These are phyloP conservation scores for Tulasnella sp. DNA, from an alignment of 768 basidiomycete species.

Conservation along the genomic window DNA sequence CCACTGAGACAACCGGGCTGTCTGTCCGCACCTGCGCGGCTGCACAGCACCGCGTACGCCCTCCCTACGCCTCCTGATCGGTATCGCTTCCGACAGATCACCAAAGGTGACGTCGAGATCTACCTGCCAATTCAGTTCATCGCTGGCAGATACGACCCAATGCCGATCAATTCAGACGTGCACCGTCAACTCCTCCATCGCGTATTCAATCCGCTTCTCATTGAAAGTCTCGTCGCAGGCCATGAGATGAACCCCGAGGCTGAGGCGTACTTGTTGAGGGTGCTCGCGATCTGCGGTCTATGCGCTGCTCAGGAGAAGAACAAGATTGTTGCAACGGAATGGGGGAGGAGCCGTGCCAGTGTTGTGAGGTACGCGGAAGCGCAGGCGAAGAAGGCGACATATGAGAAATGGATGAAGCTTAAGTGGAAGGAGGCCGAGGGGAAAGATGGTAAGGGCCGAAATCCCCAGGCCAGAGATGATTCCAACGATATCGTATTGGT, in stretches of 20 bases:
- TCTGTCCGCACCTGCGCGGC: too few relatives aligned
- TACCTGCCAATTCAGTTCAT: constrained; percentile 14
- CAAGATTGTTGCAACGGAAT: not conserved
- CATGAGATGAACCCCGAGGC: not conserved
- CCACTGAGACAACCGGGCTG: too few relatives aligned
- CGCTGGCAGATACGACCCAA: constrained; percentile 19
- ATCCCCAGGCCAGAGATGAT: too few relatives aligned
- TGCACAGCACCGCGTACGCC: not conserved
- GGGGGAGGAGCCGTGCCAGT: not conserved
- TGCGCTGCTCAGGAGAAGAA: constrained; percentile 4
- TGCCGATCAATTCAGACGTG: not conserved
- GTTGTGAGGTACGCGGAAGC: not conserved
- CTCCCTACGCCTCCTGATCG: constrained; percentile 18
- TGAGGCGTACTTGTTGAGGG: not conserved
- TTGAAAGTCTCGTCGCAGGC: not conserved
- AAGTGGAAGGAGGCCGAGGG: not conserved
- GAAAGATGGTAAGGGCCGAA: too few relatives aligned
- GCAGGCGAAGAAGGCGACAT: not conserved
- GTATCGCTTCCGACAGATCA: constrained; percentile 11
- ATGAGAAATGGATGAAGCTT: not conserved
- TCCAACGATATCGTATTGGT: too few relatives aligned
- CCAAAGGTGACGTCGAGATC: not conserved
- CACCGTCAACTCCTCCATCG: constrained; percentile 1
- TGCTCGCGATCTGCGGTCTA: not conserved
- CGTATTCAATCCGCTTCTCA: not conserved